Percentiles rank a stretch among this genome's conserved stretches.
These are phyloP conservation scores for Verticillium dahliae DNA, from an alignment of 2,329 filamentous ascomycete genomes.

Conservation along the genomic window DNA sequence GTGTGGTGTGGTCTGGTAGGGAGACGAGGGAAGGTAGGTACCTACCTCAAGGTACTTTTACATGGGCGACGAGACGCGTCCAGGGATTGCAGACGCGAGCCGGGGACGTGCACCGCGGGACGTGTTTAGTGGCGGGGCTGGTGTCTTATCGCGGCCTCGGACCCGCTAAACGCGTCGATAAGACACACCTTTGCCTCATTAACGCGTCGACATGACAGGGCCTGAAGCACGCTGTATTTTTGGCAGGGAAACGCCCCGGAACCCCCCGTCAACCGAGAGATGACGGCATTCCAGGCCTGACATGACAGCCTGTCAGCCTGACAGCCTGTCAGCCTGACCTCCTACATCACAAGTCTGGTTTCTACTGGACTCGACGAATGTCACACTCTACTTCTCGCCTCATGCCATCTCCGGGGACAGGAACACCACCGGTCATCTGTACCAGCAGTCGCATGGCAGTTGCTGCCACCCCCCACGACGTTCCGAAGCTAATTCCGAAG, in stretches of 20 bases:
- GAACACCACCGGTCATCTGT: too few species aligned
- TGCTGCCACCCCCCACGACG: not conserved
- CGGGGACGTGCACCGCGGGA: not conserved
- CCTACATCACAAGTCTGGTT: too few species aligned
- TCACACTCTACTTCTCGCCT: too few species aligned
- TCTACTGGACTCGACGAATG: too few species aligned
- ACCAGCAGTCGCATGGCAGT: too few species aligned
- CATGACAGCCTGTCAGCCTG: not conserved
- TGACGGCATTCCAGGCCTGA: not conserved
- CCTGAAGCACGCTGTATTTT: not conserved
- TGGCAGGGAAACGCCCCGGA: not conserved
- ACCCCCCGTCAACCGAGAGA: not conserved
- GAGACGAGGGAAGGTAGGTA: not conserved
- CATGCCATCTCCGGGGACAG: too few species aligned
- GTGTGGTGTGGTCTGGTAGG: not conserved
- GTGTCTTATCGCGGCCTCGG: not conserved
- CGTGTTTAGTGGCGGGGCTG: not conserved
- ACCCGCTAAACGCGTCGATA: not conserved
- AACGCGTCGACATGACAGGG: not conserved
- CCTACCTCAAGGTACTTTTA: not conserved
- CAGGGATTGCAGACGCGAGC: not conserved
- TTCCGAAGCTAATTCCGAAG: not conserved
- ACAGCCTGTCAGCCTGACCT: not conserved
- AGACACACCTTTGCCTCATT: not conserved
- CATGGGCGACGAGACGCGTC: not conserved